Conservation (phyloP, 2,329 filamentous ascomycete species). For the Talaromyces sp. region DNA sequence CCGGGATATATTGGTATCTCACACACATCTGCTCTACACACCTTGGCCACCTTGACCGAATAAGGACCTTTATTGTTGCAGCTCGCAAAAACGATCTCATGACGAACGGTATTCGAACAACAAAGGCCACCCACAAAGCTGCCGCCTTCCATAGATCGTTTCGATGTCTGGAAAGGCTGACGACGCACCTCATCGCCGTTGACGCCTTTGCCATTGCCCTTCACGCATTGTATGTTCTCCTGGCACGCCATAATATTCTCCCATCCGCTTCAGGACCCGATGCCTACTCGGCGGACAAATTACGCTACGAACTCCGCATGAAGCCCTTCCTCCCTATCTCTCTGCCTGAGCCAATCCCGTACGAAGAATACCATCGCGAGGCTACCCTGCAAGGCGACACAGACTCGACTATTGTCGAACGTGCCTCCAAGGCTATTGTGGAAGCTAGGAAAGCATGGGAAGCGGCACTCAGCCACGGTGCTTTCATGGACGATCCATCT, state of each 20-base stretch:
- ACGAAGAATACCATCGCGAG: conserved; percentile 60
- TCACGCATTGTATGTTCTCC: conserved; percentile 65
- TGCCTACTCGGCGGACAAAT: conserved; percentile 67
- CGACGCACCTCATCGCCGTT: conserved; percentile 67
- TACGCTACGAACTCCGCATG: conserved; percentile 84
- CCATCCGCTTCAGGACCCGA: conserved; percentile 51
- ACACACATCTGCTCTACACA: conserved; percentile 71
- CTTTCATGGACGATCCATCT: conserved; percentile 32
- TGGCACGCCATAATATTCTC: conserved; percentile 59
- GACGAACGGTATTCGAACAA: conserved; percentile 4
- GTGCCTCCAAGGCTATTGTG: conserved; percentile 41
- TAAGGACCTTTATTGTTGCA: conserved; percentile 64
- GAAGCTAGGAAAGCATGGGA: conserved; percentile 50
- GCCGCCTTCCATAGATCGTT: conserved; percentile 42
- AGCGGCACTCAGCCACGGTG: conserved; percentile 41
- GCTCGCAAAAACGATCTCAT: conserved; percentile 32
- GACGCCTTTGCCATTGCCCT: conserved; percentile 57
- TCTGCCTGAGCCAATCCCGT: conserved; percentile 68
- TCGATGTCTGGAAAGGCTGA: conserved; percentile 61
- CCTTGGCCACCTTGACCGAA: conserved; percentile 70
- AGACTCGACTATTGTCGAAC: conserved; percentile 43
- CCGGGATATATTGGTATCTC: conserved; percentile 90
- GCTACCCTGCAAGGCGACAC: conserved; percentile 48
- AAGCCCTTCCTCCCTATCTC: conserved; percentile 74
- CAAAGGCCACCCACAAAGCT: conserved; percentile 29